Evolutionary conservation across 768 basidiomycete species (phyloP).

Genomic region (Hypsizygus marmoreus): DNA sequence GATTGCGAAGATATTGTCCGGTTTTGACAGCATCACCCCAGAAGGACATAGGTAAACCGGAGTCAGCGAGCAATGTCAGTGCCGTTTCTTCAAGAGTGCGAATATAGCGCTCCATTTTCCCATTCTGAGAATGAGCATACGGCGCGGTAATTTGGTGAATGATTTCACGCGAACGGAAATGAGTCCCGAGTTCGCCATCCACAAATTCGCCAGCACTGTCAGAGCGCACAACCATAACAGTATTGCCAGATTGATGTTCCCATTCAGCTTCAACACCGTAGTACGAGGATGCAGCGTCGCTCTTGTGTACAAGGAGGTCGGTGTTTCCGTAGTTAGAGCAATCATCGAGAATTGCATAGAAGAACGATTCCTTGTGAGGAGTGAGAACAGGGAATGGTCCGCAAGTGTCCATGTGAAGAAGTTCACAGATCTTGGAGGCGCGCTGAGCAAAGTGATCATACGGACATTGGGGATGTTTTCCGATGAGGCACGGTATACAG

Average conservation of each 20-base stretch:
- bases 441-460: slow-evolving; percentile 11
- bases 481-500: slow-evolving; percentile 26
- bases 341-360: slow-evolving; percentile 19
- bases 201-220: slow-evolving; percentile 4
- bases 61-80: slow-evolving; percentile 22
- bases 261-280: not conserved
- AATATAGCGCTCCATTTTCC: slow-evolving; percentile 30
- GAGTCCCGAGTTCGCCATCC: not conserved
- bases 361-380: slow-evolving; percentile 7
- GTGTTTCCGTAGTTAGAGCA: slow-evolving; percentile 17
- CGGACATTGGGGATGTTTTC: slow-evolving; percentile 21
- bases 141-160: slow-evolving; percentile 22
- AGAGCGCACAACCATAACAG: not conserved
- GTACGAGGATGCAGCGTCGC: slow-evolving; percentile 11
- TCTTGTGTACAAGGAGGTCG: slow-evolving; percentile 2
- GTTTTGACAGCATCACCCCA: slow-evolving; percentile 25
- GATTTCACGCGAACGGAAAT: slow-evolving; percentile 16
- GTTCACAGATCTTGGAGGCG: slow-evolving; percentile 12
- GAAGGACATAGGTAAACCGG: slow-evolving; percentile 22
- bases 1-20: slow-evolving; percentile 21
- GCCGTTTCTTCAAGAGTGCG: slow-evolving; percentile 24
- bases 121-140: slow-evolving; percentile 34
- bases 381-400: slow-evolving; percentile 23
- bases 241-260: slow-evolving; percentile 5
- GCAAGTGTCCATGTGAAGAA: slow-evolving; percentile 28